Evolutionary conservation across 2,329 filamentous ascomycete species (phyloP).

Genomic region (Hymenoscyphus fraxineus): DNA sequence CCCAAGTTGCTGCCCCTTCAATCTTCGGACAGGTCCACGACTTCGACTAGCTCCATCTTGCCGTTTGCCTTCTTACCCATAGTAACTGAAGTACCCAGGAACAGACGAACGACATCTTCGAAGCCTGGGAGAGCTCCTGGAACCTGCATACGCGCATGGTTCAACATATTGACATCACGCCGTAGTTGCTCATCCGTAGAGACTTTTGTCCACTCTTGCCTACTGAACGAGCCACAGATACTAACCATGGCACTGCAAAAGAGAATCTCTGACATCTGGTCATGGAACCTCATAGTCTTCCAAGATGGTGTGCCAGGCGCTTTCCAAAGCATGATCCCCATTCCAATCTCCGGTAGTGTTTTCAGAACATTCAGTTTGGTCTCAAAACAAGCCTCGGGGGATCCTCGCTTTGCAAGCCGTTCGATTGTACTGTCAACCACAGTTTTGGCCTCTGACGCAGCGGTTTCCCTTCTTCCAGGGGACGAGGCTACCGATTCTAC

Average conservation of each 20-base stretch:
- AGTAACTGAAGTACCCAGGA: neutral
- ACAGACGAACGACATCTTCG: constrained; percentile 5
- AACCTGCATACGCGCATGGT: constrained; percentile 8
- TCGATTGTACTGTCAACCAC: constrained; percentile 9
- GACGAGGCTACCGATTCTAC: neutral
- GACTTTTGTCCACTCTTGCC: constrained; percentile 5
- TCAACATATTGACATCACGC: constrained; percentile 2
- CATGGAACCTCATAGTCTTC: constrained; percentile 10
- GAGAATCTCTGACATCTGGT: constrained; percentile 16
- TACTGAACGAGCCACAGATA: constrained; percentile 12
- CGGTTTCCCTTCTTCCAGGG: neutral
- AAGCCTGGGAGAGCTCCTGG: constrained; percentile 13
- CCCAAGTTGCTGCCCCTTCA: neutral
- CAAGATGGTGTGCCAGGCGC: constrained; percentile 2
- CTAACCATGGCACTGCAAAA: constrained; percentile 15
- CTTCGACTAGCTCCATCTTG: neutral
- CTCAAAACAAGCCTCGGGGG: constrained; percentile 8
- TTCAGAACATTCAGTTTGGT: constrained; percentile 16
- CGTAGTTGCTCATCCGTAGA: constrained; percentile 9
- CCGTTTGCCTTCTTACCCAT: neutral
- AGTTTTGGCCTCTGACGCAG: neutral
- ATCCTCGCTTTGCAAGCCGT: constrained; percentile 7
- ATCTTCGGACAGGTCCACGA: constrained; percentile 4
- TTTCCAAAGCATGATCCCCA: constrained; percentile 13
- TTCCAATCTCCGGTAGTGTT: constrained; percentile 13